Evolutionary conservation across 163 green algal genomes (phyloP).

Genomic region (Prototheca cutis): DNA sequence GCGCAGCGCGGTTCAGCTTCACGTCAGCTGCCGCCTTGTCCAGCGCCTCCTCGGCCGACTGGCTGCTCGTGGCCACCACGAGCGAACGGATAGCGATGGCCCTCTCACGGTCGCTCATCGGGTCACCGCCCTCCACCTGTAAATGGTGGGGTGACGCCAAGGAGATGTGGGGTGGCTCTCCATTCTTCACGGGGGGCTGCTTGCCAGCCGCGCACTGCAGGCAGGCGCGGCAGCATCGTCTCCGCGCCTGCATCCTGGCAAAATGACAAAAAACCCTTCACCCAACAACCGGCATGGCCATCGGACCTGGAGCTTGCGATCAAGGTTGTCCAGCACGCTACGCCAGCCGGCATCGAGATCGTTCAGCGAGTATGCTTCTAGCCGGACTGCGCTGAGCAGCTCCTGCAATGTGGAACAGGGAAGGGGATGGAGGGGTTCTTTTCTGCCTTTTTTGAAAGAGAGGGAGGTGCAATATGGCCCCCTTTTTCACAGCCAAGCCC

Average conservation of each 20-base stretch:
- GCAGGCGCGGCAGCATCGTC: no score
- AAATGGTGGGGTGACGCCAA: no score
- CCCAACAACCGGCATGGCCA: background rate
- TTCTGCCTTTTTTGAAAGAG: no score
- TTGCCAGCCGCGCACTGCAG: no score
- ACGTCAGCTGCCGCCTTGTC: conserved; percentile 12
- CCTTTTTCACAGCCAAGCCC: no score
- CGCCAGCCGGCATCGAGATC: conserved; percentile 16
- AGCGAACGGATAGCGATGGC: conserved; percentile 24
- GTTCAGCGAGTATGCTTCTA: background rate
- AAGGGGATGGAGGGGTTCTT: background rate
- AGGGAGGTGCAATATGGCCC: no score
- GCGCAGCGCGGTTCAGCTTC: background rate
- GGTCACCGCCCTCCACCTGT: conserved; percentile 1
- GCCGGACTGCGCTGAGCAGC: background rate
- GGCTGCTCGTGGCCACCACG: conserved; percentile 15
- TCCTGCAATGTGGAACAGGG: background rate
- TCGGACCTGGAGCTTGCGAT: background rate
- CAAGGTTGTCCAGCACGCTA: conserved; percentile 1
- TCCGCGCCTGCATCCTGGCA: no score
- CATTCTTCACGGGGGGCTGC: no score
- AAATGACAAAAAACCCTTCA: background rate
- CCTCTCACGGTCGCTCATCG: background rate
- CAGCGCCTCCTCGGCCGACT: conserved; percentile 8
- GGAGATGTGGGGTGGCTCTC: no score